Evolutionary conservation across 106 monocot species (phyloP), one percentile per base, ranked within the genome.

Genomic region (Acanthochlamys bracteata): DNA sequence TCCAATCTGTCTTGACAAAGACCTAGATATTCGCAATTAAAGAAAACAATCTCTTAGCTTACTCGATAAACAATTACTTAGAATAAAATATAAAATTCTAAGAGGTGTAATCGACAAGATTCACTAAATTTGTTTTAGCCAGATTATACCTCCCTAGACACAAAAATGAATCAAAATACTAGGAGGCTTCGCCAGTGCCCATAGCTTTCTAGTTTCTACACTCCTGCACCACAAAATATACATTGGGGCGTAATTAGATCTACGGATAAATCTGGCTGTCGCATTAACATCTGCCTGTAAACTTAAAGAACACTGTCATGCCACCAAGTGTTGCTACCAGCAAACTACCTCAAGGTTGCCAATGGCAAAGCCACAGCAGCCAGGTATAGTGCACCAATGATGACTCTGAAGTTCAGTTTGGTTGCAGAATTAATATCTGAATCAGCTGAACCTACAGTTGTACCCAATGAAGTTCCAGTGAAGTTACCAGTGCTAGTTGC

Each of bases 401-500:
- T 60, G 24, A 12, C 20, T 49, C 47, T 61, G 0, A 49, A 40
- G 13, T 9, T 60, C 41, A 79, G 8, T 0, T 22, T 19, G 21
- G 63, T 41, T 24, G 24, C 52, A 53, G 64, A 21, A 51, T 57
- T 83, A 19, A 57, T 33, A 63, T 72, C 63, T 21, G 65, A 53
- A 24, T 57, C 45, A 7, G n/a, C 40, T 23, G 78, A 61, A 24
- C 66, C 55, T 22, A 79, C 17, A 0, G 61, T 70, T 16, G 63
- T 42, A 57, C 68, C 71, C 43, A 55, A 21, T 10, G 70, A 63
- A 11, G 74, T 63, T 12, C 77, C 84, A 6, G 55, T 63, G 52
- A 75, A 71, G 55, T 53, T 90, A 11, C 86, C 90, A 76, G 80
- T 83, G 63, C 64, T 76, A 24, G 64, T 57, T 23, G 71, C 79